Percentiles rank a stretch among this genome's conserved stretches.
These are phyloP conservation scores for Sporothrix pallida DNA, from an alignment of 2,329 filamentous ascomycete genomes.

Conservation along the genomic window DNA sequence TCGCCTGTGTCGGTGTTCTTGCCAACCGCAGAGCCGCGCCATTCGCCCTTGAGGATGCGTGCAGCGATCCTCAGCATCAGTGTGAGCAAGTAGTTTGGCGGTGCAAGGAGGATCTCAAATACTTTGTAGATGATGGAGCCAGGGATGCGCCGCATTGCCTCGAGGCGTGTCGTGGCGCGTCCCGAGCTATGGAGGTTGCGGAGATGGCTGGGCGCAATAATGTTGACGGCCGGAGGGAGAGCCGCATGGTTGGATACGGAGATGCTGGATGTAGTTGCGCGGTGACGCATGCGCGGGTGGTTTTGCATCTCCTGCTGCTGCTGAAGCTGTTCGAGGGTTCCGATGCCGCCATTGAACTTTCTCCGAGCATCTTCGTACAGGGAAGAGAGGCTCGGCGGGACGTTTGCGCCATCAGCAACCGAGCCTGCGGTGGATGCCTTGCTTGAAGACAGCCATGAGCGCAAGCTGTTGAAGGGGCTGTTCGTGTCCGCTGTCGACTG, in stretches of 20 bases:
- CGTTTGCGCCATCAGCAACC: conserved; percentile 5
- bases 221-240: conserved; percentile 69
- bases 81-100: conserved; percentile 77
- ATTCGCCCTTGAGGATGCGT: conserved; percentile 69
- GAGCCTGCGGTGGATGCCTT: conserved; percentile 36
- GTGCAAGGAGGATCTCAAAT: conserved; percentile 75
- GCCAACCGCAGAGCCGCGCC: conserved; percentile 65
- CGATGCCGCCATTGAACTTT: conserved; percentile 7
- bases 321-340: conserved; percentile 1
- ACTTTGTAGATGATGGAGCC: conserved; percentile 77
- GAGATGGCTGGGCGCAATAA: conserved; percentile 55
- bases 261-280: conserved; percentile 58
- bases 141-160: conserved; percentile 59
- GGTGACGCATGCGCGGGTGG: conserved; percentile 54
- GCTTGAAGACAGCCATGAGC: conserved; percentile 37
- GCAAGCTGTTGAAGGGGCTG: conserved; percentile 38
- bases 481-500: conserved; percentile 36
- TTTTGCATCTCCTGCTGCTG: conserved; percentile 15
- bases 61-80: conserved; percentile 83
- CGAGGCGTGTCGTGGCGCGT: conserved; percentile 48
- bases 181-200: conserved; percentile 32
- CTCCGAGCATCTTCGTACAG: conserved; percentile 35
- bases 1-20: conserved; percentile 58
- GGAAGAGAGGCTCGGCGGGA: conserved; percentile 32
- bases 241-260: conserved; percentile 61